These are phyloP conservation scores for Lipomyces spencermartinsiae DNA, from an alignment of 805 yeast genomes.

Conservation along the genomic window DNA sequence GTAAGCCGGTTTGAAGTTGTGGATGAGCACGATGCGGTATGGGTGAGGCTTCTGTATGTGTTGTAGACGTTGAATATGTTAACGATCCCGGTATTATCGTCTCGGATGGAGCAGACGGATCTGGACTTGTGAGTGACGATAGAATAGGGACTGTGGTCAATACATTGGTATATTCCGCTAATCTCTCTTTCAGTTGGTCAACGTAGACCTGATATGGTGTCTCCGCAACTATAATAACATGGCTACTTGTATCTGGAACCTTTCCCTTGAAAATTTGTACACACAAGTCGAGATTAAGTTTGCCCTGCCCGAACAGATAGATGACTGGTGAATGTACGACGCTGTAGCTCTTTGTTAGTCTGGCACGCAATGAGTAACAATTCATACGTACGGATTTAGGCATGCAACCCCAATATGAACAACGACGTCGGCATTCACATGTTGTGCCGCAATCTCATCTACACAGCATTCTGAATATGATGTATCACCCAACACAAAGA, in stretches of 20 bases:
- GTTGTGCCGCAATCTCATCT: slow-evolving; percentile 96
- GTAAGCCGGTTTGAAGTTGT: slow-evolving; percentile 41
- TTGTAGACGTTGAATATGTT: neutral
- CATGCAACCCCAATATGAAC: slow-evolving; percentile 97
- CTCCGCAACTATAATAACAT: slow-evolving; percentile 48
- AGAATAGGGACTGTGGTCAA: slow-evolving; percentile 33
- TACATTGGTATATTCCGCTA: slow-evolving; percentile 22
- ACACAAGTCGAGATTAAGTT: slow-evolving; percentile 53
- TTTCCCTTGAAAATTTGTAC: slow-evolving; percentile 51
- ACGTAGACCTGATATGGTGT: slow-evolving; percentile 36
- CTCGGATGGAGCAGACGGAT: slow-evolving; percentile 17
- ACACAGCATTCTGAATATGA: slow-evolving; percentile 95
- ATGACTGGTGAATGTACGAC: slow-evolving; percentile 74
- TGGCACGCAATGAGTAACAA: neutral
- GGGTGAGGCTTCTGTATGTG: slow-evolving; percentile 15
- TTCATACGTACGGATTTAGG: slow-evolving; percentile 60
- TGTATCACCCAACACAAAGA: slow-evolving; percentile 92
- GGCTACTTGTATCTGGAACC: slow-evolving; percentile 51
- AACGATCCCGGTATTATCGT: slow-evolving; percentile 19
- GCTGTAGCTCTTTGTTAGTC: neutral
- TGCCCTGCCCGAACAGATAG: slow-evolving; percentile 78
- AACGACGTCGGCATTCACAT: slow-evolving; percentile 81
- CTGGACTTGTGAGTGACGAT: neutral
- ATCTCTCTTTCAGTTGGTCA: slow-evolving; percentile 14
- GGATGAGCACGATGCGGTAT: slow-evolving; percentile 41